Evolutionary conservation across 2,329 filamentous ascomycete species (phyloP).

Genomic region (Cladophialophora carrionii): DNA sequence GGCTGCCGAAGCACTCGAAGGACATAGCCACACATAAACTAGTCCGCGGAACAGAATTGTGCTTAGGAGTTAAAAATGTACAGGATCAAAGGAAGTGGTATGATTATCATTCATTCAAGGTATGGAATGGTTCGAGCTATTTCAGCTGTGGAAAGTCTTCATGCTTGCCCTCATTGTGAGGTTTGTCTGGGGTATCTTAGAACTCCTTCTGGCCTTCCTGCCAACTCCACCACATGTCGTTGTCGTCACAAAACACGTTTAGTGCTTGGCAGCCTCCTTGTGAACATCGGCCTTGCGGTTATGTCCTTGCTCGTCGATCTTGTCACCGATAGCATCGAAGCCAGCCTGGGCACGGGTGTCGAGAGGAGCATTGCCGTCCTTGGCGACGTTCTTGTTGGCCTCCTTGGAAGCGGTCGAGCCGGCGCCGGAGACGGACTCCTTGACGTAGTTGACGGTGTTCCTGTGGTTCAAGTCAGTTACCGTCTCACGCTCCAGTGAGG

Average conservation of each 20-base stretch:
- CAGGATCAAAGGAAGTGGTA: no score
- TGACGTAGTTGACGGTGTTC: slow-evolving; percentile 72
- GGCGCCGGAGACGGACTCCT: slow-evolving; percentile 64
- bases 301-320: slow-evolving; percentile 53
- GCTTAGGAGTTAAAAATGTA: no score
- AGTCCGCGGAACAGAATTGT: no score
- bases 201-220: slow-evolving; percentile 1
- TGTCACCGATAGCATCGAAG: slow-evolving; percentile 56
- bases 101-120: neutral
- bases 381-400: slow-evolving; percentile 70
- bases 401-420: slow-evolving; percentile 64
- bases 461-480: slow-evolving; percentile 21
- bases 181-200: slow-evolving; percentile 11
- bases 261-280: slow-evolving; percentile 39
- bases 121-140: neutral
- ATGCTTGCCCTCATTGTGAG: neutral
- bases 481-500: neutral
- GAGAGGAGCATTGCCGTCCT: slow-evolving; percentile 58
- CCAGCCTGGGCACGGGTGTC: slow-evolving; percentile 59
- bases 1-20: slow-evolving; percentile 30
- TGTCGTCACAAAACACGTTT: slow-evolving; percentile 15
- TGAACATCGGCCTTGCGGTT: slow-evolving; percentile 39
- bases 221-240: neutral
- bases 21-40: neutral
- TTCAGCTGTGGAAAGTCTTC: neutral